Percentiles rank a stretch among this genome's conserved stretches.
Evolutionary conservation across 2,329 filamentous ascomycete species (phyloP).

Genomic region (Colletotrichum sidae): DNA sequence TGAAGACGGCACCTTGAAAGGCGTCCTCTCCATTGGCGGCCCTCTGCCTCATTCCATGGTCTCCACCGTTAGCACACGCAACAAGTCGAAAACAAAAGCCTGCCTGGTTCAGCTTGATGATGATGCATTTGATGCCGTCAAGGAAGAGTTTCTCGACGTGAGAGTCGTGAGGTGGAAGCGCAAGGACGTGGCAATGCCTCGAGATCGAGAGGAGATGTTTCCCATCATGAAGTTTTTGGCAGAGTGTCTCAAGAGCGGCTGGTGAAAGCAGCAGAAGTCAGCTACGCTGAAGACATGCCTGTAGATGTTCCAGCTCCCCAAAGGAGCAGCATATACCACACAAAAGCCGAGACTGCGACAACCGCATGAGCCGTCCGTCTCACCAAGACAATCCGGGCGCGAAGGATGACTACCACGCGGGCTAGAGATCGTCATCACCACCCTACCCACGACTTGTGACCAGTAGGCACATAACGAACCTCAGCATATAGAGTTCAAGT

Average conservation of each 20-base stretch:
- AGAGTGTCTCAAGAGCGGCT: constrained; percentile 63
- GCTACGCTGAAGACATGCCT: too few relatives aligned
- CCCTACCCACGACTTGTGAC: too few relatives aligned
- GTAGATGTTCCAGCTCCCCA: too few relatives aligned
- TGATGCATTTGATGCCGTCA: constrained; percentile 72
- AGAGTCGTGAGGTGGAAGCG: constrained; percentile 77
- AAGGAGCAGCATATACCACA: too few relatives aligned
- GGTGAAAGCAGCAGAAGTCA: constrained; percentile 20
- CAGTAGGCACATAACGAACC: too few relatives aligned
- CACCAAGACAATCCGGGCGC: background rate
- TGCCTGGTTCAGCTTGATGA: constrained; percentile 72
- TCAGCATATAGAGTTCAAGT: too few relatives aligned
- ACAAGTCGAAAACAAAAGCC: constrained; percentile 72
- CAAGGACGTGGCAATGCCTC: constrained; percentile 84
- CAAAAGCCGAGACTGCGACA: too few relatives aligned
- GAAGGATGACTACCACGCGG: background rate
- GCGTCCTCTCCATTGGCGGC: constrained; percentile 73
- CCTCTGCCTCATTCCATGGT: constrained; percentile 65
- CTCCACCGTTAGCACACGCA: constrained; percentile 54
- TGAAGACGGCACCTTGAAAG: constrained; percentile 55
- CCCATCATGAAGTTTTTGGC: constrained; percentile 90
- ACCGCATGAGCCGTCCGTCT: too few relatives aligned
- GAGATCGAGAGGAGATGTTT: constrained; percentile 84
- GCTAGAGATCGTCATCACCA: too few relatives aligned
- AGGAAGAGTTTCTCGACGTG: constrained; percentile 74